Conservation (phyloP, 768 basidiomycete species). For the Panus rudis region DNA sequence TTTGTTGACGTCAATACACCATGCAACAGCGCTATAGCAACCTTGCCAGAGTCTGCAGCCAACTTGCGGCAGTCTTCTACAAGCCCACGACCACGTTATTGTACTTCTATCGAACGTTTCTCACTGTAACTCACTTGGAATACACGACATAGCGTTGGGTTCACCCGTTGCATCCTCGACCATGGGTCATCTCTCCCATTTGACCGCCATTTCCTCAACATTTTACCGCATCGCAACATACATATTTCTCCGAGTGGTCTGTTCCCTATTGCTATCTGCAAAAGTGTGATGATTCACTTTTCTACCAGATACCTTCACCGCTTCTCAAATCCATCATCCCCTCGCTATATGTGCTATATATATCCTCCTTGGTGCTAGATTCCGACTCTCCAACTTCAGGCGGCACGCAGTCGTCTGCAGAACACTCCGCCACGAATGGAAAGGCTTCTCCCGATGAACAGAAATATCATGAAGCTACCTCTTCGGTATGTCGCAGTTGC, state of each 20-base stretch:
- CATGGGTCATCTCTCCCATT: constrained; percentile 10
- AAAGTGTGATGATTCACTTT: too few species aligned
- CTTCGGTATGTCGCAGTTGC: too few species aligned
- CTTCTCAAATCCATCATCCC: constrained; percentile 33
- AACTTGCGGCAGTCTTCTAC: too few species aligned
- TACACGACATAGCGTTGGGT: neutral
- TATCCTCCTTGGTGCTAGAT: constrained; percentile 13
- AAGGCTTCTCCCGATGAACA: too few species aligned
- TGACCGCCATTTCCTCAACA: constrained; percentile 22
- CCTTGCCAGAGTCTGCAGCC: too few species aligned
- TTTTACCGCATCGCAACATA: constrained; percentile 38
- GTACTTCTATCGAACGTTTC: too few species aligned
- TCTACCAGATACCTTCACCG: neutral
- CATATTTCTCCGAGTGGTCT: constrained; percentile 45
- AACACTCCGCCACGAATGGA: constrained; percentile 6
- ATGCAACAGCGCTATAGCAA: too few species aligned
- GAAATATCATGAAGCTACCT: too few species aligned
- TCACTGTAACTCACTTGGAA: too few species aligned
- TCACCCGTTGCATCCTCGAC: neutral
- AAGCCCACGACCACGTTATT: too few species aligned
- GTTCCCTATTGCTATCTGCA: constrained; percentile 21
- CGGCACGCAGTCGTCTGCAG: constrained; percentile 2
- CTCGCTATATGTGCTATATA: constrained; percentile 20
- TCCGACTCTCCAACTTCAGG: constrained; percentile 9
- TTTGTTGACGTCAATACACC: too few species aligned